Percentiles rank a stretch among this genome's conserved stretches.
Evolutionary conservation across 2,329 filamentous ascomycete species (phyloP).

Genomic region (Scedosporium dehoogii): DNA sequence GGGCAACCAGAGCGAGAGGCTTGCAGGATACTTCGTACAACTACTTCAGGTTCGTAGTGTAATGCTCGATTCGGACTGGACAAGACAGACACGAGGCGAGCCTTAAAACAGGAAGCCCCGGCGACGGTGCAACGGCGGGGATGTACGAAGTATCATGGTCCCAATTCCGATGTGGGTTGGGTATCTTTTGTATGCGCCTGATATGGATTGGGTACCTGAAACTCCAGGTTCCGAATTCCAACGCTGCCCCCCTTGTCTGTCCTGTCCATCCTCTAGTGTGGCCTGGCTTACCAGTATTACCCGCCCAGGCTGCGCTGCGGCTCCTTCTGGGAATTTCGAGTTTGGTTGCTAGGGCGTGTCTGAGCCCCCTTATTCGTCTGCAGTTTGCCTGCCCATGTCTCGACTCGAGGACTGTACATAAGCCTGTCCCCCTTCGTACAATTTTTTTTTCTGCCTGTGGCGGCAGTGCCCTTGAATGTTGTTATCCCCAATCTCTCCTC

Average conservation of each 20-base stretch:
- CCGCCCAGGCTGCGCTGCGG: background rate
- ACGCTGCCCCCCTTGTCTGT: background rate
- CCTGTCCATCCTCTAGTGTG: background rate
- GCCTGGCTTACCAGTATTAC: background rate
- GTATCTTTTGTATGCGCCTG: background rate
- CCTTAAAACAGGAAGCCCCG: background rate
- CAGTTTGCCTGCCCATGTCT: no score
- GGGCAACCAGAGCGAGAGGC: background rate
- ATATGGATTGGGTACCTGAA: background rate
- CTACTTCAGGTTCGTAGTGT: no score
- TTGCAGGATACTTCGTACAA: background rate
- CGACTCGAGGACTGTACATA: no score
- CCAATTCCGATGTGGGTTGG: background rate
- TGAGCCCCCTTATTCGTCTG: no score
- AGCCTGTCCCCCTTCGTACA: no score
- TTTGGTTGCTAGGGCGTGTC: no score
- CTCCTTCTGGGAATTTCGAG: no score
- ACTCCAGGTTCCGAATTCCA: background rate
- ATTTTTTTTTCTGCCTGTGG: no score
- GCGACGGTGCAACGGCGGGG: background rate
- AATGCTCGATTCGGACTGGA: background rate
- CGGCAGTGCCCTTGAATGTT: no score
- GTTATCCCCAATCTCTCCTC: no score
- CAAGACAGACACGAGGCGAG: background rate
- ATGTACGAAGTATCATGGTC: background rate